Percentiles rank a stretch among this genome's conserved stretches.
These are phyloP conservation scores for Brettanomyces custersianus DNA, from an alignment of 805 yeast species.

Conservation along the genomic window DNA sequence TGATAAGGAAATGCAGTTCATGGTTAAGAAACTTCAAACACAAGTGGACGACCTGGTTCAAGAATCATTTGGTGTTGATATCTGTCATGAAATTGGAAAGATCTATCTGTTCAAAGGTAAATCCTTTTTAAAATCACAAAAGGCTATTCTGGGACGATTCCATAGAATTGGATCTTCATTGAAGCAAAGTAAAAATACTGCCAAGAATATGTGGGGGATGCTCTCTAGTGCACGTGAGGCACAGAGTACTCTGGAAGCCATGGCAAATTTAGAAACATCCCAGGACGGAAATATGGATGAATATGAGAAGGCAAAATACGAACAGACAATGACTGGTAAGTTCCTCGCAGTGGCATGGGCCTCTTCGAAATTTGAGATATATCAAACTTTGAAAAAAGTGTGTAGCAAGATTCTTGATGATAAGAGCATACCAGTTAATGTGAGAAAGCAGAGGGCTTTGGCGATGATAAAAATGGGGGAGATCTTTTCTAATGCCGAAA, in stretches of 20 bases:
- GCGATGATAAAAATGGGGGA: constrained; percentile 52
- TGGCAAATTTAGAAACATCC: constrained; percentile 47
- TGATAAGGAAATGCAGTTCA: constrained; percentile 38
- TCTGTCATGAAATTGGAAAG: constrained; percentile 66
- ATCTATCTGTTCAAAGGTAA: constrained; percentile 58
- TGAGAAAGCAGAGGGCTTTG: constrained; percentile 52
- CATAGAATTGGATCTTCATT: constrained; percentile 51
- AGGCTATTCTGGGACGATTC: constrained; percentile 56
- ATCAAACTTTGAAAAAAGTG: constrained; percentile 60
- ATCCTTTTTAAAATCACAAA: constrained; percentile 57
- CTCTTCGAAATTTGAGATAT: constrained; percentile 72
- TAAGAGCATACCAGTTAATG: constrained; percentile 35
- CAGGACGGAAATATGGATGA: constrained; percentile 36
- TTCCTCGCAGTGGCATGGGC: constrained; percentile 81
- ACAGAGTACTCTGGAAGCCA: constrained; percentile 66
- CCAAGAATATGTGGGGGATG: constrained; percentile 63
- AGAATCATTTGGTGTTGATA: constrained; percentile 82
- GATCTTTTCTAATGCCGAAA: constrained; percentile 46
- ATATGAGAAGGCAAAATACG: constrained; percentile 50
- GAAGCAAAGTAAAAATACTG: constrained; percentile 66
- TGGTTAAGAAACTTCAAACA: constrained; percentile 53
- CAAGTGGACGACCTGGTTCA: constrained; percentile 79
- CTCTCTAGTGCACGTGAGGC: constrained; percentile 72
- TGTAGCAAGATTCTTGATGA: constrained; percentile 61
- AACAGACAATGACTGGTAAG: constrained; percentile 68